These are phyloP conservation scores for Schizosaccharomyces octosporus DNA, from an alignment of 805 yeast species.

Conservation along the genomic window DNA sequence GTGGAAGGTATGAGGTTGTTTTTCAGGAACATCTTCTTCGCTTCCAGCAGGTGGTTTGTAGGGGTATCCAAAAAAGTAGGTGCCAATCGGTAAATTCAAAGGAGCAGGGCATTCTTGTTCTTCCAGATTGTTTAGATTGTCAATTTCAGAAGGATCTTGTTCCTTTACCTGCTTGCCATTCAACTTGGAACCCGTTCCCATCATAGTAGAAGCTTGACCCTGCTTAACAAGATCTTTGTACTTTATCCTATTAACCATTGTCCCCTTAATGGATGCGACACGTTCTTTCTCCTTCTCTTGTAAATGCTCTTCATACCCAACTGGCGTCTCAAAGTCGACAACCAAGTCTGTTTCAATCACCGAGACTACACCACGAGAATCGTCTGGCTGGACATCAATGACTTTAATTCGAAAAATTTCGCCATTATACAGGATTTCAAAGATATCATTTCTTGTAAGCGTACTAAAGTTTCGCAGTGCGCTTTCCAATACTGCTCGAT, in stretches of 20 bases:
- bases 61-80: slow-evolving; percentile 84
- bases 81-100: slow-evolving; percentile 53
- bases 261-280: slow-evolving; percentile 4
- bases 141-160: neutral
- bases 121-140: neutral
- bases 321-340: slow-evolving; percentile 96
- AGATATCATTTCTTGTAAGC: slow-evolving; percentile 56
- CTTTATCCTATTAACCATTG: slow-evolving; percentile 6
- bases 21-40: neutral
- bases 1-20: neutral
- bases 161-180: slow-evolving; percentile 19
- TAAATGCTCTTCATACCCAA: slow-evolving; percentile 54
- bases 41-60: neutral
- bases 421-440: slow-evolving; percentile 66
- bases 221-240: slow-evolving; percentile 6
- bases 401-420: slow-evolving; percentile 57
- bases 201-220: slow-evolving; percentile 14
- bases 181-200: slow-evolving; percentile 45
- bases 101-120: slow-evolving; percentile 29
- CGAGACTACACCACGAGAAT: slow-evolving; percentile 39
- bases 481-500: slow-evolving; percentile 86
- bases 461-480: slow-evolving; percentile 78
- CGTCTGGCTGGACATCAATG: slow-evolving; percentile 37
- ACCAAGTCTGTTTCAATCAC: slow-evolving; percentile 91
- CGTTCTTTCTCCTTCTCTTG: neutral